Conservation (phyloP, 1,284 basidiomycete species). For the Ustilago curta region DNA sequence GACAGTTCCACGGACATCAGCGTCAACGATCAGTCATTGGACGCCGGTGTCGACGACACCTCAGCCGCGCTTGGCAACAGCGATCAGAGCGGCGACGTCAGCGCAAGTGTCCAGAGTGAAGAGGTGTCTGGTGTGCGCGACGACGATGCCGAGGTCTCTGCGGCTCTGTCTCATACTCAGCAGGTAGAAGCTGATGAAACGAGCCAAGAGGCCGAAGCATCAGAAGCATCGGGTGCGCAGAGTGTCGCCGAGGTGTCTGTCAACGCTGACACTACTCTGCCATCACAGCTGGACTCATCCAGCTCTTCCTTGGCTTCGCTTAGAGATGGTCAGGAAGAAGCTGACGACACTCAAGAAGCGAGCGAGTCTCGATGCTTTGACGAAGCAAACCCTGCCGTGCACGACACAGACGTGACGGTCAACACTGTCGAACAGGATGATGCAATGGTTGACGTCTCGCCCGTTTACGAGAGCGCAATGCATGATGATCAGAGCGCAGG, state of each 20-base stretch:
- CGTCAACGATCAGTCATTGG: not conserved
- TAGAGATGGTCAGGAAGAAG: not conserved
- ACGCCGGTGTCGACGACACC: not conserved
- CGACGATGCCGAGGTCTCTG: not conserved
- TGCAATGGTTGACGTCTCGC: not conserved
- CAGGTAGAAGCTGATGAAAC: not conserved
- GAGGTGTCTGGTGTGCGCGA: not conserved
- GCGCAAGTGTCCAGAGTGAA: not conserved
- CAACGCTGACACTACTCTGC: not conserved
- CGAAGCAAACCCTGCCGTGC: not conserved
- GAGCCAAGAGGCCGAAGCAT: not conserved
- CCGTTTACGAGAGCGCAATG: too few relatives aligned
- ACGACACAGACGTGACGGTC: not conserved
- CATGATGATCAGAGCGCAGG: not conserved
- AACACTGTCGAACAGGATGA: not conserved
- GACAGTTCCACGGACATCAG: not conserved
- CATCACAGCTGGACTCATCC: not conserved
- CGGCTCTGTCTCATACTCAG: not conserved
- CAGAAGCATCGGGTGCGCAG: not conserved
- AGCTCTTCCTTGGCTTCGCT: not conserved
- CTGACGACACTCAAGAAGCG: conserved; percentile 11
- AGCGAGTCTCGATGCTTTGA: not conserved
- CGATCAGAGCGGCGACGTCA: not conserved
- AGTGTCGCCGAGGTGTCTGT: not conserved
- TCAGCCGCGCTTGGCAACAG: conserved; percentile 1